These are phyloP conservation scores for Cornus kousa DNA, from an alignment of 148 eudicot species.

Conservation along the genomic window DNA sequence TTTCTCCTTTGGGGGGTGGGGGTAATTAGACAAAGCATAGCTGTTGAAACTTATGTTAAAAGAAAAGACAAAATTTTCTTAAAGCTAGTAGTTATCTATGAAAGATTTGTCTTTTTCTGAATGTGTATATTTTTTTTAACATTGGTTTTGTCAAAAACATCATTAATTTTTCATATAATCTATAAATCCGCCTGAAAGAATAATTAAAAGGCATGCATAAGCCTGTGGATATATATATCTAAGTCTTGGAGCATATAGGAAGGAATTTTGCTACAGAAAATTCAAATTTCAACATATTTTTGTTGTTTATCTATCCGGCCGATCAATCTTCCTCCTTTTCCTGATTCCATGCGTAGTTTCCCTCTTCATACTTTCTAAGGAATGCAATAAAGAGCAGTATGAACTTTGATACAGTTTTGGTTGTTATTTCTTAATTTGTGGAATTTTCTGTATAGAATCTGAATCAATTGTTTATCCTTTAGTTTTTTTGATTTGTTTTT, in stretches of 20 bases:
- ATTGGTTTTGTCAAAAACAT: conserved; percentile 25
- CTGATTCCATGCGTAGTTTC: not conserved
- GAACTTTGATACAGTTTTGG: not conserved
- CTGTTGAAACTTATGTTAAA: not conserved
- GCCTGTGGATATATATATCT: not conserved
- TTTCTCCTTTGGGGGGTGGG: too few species aligned
- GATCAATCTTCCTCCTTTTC: not conserved
- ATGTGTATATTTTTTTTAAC: not conserved
- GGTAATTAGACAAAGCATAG: not conserved
- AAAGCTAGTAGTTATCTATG: not conserved
- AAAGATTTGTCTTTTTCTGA: not conserved
- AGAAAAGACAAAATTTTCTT: not conserved
- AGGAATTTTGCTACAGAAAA: too few species aligned
- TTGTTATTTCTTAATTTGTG: not conserved
- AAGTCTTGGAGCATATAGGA: too few species aligned
- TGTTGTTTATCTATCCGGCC: not conserved
- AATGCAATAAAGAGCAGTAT: not conserved
- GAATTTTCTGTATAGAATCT: not conserved
- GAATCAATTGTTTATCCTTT: not conserved
- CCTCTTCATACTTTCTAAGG: not conserved
- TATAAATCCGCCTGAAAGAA: conserved; percentile 19
- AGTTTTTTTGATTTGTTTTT: conserved; percentile 11
- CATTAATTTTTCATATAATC: not conserved
- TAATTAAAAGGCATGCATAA: not conserved
- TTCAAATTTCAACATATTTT: not conserved